Evolutionary conservation across 2,329 filamentous ascomycete genomes (phyloP).

Genomic region (Penicillium brasilianum): DNA sequence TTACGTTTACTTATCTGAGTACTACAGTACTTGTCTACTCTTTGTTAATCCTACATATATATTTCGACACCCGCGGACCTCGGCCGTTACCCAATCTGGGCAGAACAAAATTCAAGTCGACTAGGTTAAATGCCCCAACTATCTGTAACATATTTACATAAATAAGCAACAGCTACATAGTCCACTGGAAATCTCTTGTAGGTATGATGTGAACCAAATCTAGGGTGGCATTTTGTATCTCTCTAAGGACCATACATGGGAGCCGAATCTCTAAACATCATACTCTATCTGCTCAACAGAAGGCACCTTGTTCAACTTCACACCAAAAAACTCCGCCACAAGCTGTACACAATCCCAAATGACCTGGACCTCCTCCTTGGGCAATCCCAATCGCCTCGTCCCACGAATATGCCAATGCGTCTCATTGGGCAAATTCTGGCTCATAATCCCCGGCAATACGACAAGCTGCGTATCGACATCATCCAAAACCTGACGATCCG

Average conservation of each 20-base stretch:
- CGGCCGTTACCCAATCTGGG: too few species aligned
- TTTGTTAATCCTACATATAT: neutral
- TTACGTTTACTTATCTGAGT: neutral
- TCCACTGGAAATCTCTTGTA: too few species aligned
- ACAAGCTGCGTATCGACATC: slow-evolving; percentile 53
- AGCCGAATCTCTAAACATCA: slow-evolving; percentile 32
- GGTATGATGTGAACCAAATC: too few species aligned
- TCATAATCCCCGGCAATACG: slow-evolving; percentile 52
- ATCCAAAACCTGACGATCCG: slow-evolving; percentile 48
- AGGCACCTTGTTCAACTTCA: slow-evolving; percentile 37
- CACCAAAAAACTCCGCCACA: slow-evolving; percentile 37
- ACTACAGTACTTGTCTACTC: neutral
- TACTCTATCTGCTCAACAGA: slow-evolving; percentile 39
- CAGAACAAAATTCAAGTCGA: too few species aligned
- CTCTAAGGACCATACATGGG: neutral
- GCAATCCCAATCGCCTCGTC: slow-evolving; percentile 46
- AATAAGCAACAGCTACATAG: too few species aligned
- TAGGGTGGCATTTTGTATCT: neutral
- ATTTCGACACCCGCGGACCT: neutral
- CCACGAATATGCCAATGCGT: slow-evolving; percentile 55
- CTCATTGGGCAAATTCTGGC: slow-evolving; percentile 49
- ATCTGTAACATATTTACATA: too few species aligned
- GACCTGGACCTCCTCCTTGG: slow-evolving; percentile 48
- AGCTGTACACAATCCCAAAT: slow-evolving; percentile 40
- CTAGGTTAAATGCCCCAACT: neutral